Percentiles rank a stretch among this genome's conserved stretches.
These are phyloP conservation scores for Tremellales sp. DNA, from an alignment of 1,284 basidiomycete genomes.

Conservation along the genomic window DNA sequence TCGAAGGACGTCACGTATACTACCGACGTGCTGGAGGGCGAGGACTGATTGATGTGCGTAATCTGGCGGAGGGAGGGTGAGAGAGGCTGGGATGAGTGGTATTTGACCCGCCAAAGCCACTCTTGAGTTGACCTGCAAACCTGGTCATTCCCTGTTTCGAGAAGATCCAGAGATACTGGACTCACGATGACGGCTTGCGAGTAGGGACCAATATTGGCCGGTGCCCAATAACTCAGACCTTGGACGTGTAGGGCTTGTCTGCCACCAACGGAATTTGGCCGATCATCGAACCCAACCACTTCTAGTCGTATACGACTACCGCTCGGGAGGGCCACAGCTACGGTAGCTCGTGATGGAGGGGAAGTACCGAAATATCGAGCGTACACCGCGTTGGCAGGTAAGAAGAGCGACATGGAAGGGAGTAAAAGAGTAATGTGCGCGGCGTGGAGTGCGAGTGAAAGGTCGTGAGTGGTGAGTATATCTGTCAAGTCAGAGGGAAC, in stretches of 20 bases:
- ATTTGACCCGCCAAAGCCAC: slow-evolving; percentile 94
- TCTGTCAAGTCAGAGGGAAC: not conserved
- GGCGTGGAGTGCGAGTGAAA: slow-evolving; percentile 59
- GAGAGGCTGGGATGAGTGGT: slow-evolving; percentile 71
- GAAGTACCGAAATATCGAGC: slow-evolving; percentile 77
- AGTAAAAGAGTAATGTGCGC: slow-evolving; percentile 80
- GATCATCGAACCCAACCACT: slow-evolving; percentile 60
- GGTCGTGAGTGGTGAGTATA: slow-evolving; percentile 51
- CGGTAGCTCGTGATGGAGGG: slow-evolving; percentile 88
- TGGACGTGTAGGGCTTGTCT: slow-evolving; percentile 87
- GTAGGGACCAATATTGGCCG: slow-evolving; percentile 98
- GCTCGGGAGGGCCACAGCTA: slow-evolving; percentile 67
- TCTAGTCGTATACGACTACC: slow-evolving; percentile 64
- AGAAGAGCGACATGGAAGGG: slow-evolving; percentile 72
- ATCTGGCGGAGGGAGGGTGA: slow-evolving; percentile 60
- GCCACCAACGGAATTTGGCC: slow-evolving; percentile 28
- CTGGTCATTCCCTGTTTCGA: not conserved
- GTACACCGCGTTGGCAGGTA: slow-evolving; percentile 72
- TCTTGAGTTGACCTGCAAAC: slow-evolving; percentile 62
- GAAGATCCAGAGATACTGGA: slow-evolving; percentile 11
- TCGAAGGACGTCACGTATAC: slow-evolving; percentile 61
- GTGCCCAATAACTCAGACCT: slow-evolving; percentile 94
- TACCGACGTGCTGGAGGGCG: slow-evolving; percentile 72
- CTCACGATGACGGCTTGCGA: slow-evolving; percentile 82
- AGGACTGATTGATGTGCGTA: slow-evolving; percentile 56